A percentile compares a stretch with the other conserved stretches of the same genome.
phyloP scores from a whole-genome alignment of 352 stramenopile genomes.

The Phytophthora chlamydospora region DNA sequence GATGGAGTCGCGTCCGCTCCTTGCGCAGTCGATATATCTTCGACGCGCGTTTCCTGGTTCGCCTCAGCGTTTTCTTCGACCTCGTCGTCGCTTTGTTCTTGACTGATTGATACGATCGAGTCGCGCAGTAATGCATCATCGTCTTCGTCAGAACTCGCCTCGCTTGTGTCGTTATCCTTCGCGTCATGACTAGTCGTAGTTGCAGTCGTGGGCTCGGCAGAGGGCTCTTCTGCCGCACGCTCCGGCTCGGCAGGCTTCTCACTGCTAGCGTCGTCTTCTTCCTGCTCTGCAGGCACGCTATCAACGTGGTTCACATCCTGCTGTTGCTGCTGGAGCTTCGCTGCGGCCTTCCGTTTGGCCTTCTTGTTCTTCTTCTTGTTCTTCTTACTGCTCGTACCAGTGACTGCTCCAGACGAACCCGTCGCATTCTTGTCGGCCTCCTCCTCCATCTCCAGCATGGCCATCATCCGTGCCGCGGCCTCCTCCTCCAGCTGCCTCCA shows the following conservation, averaged over 20 bases:
- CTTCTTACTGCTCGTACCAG: conserved; percentile 40
- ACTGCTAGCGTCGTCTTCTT: not conserved
- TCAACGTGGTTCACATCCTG: conserved; percentile 3
- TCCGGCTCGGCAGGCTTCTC: not conserved
- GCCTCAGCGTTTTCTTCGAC: conserved; percentile 7
- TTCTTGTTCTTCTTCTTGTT: conserved; percentile 84
- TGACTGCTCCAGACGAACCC: conserved; percentile 2
- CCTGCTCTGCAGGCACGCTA: conserved; percentile 1
- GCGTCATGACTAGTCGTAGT: not conserved
- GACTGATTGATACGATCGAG: conserved; percentile 14
- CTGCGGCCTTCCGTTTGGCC: conserved; percentile 57
- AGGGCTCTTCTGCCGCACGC: not conserved
- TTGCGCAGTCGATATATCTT: not conserved
- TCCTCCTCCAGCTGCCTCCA: conserved; percentile 83
- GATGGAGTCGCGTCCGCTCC: conserved; percentile 10
- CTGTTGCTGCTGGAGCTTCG: conserved; percentile 36
- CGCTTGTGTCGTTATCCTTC: conserved; percentile 26
- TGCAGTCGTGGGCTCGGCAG: conserved; percentile 1
- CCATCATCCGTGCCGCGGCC: conserved; percentile 76
- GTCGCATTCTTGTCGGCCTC: conserved; percentile 24
- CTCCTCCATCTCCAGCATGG: conserved; percentile 87
- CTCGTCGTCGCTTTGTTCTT: conserved; percentile 27
- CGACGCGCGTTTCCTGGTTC: not conserved
- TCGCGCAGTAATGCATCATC: conserved; percentile 22
- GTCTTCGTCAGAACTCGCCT: conserved; percentile 28